These are phyloP conservation scores for Grigorovia humatica DNA, from an alignment of 805 yeast species.

Conservation along the genomic window DNA sequence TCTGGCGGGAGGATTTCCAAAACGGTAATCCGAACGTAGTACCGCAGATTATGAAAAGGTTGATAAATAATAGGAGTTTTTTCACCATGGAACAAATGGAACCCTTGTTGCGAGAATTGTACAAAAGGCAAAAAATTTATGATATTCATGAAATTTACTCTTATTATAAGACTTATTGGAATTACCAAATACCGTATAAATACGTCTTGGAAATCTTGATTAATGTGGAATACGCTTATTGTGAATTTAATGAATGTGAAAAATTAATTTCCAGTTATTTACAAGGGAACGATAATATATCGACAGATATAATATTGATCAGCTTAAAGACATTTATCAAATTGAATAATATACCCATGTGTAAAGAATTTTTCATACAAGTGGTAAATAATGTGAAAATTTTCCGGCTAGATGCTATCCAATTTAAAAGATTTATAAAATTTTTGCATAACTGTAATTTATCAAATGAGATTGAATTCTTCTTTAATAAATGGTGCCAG, in stretches of 20 bases:
- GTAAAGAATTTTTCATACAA: slow-evolving; percentile 25
- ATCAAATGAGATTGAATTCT: slow-evolving; percentile 11
- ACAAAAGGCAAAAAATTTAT: slow-evolving; percentile 5
- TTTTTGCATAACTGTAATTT: slow-evolving; percentile 13
- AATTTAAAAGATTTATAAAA: slow-evolving; percentile 13
- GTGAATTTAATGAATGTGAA: slow-evolving; percentile 18
- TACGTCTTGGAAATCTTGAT: neutral
- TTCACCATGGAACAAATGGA: slow-evolving; percentile 14
- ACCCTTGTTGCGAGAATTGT: slow-evolving; percentile 9
- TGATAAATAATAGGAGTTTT: slow-evolving; percentile 3
- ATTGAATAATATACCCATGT: slow-evolving; percentile 20
- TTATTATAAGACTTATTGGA: slow-evolving; percentile 6
- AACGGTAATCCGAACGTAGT: slow-evolving; percentile 8
- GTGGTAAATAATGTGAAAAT: slow-evolving; percentile 20
- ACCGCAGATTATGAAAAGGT: slow-evolving; percentile 5
- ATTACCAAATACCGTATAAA: neutral
- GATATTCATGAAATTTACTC: slow-evolving; percentile 17
- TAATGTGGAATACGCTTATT: slow-evolving; percentile 1
- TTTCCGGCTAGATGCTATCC: slow-evolving; percentile 15
- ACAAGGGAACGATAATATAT: slow-evolving; percentile 13
- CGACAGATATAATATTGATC: slow-evolving; percentile 12
- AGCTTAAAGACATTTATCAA: slow-evolving; percentile 22
- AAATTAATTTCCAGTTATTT: slow-evolving; percentile 21
- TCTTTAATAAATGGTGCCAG: slow-evolving; percentile 17
- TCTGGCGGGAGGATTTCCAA: slow-evolving; percentile 14